These are phyloP conservation scores for Stipa capillata DNA, from an alignment of 176 grass and related monocot species.

Conservation along the genomic window DNA sequence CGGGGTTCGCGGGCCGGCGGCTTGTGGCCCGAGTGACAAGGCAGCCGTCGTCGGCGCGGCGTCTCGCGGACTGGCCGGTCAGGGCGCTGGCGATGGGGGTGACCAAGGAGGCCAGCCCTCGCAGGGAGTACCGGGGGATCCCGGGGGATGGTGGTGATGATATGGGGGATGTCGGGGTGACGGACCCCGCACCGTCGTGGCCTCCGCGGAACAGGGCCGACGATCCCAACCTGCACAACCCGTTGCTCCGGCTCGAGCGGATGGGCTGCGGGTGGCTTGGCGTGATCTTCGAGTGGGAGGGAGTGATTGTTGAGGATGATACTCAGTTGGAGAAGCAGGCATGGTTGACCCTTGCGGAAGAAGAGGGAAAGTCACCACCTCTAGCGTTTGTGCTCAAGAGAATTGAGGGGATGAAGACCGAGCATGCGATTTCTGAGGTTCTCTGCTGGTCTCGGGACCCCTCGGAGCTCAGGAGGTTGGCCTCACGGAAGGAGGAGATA, in stretches of 20 bases:
- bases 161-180: conserved; percentile 14
- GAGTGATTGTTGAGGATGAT: conserved; percentile 81
- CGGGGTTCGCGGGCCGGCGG: conserved; percentile 35
- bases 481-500: conserved; percentile 72
- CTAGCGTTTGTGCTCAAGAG: conserved; percentile 45
- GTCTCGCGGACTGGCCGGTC: conserved; percentile 29
- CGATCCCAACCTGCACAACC: conserved; percentile 72
- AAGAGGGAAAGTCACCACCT: conserved; percentile 78
- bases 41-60: conserved; percentile 1
- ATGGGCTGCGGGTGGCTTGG: conserved; percentile 93
- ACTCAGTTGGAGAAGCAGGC: conserved; percentile 56
- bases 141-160: conserved; percentile 40
- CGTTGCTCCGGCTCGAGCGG: conserved; percentile 60
- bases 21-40: conserved; percentile 18
- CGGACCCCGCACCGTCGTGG: conserved; percentile 39
- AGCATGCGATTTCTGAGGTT: conserved; percentile 86
- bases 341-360: conserved; percentile 57
- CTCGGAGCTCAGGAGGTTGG: conserved; percentile 47
- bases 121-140: conserved; percentile 40
- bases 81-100: conserved; percentile 48
- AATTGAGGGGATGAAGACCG: conserved; percentile 85
- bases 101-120: conserved; percentile 54
- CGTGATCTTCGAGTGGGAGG: conserved; percentile 93
- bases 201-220: conserved; percentile 69
- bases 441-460: conserved; percentile 88